phyloP scores from a whole-genome alignment of 1,284 basidiomycete species.

The Puccinia triticina region DNA sequence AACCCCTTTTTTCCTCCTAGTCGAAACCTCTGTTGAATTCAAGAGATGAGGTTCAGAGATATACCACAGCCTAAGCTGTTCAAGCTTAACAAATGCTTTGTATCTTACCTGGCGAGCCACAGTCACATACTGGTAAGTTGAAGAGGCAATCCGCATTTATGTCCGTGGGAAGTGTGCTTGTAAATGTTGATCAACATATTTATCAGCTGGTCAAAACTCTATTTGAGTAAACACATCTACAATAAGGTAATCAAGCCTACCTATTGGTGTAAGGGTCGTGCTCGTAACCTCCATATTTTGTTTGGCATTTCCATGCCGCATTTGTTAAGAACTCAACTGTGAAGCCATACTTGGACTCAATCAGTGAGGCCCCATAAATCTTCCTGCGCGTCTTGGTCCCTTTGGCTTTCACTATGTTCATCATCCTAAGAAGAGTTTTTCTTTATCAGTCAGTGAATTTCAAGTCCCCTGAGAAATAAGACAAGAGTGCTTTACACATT shows the following conservation, averaged over 20 bases:
- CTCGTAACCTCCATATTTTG: conserved; percentile 45
- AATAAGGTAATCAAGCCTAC: conserved; percentile 1
- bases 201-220: not conserved
- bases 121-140: conserved; percentile 51
- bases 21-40: conserved; percentile 8
- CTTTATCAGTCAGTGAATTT: not conserved
- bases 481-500: not conserved
- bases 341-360: conserved; percentile 47
- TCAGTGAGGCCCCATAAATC: conserved; percentile 35
- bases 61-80: not conserved
- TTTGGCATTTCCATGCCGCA: conserved; percentile 48
- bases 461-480: not conserved
- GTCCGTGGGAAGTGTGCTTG: conserved; percentile 44
- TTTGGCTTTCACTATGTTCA: conserved; percentile 50
- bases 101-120: conserved; percentile 26
- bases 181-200: not conserved
- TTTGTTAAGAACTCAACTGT: conserved; percentile 33
- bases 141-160: conserved; percentile 48
- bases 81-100: not conserved
- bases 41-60: not conserved
- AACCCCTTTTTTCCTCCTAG: conserved; percentile 25
- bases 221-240: conserved; percentile 6
- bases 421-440: conserved; percentile 26
- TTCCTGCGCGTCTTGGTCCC: conserved; percentile 33
- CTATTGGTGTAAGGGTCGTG: conserved; percentile 47